Percentiles rank a stretch among this genome's conserved stretches.
Conservation (phyloP, 2,329 filamentous ascomycete genomes). For the Fusarium liriodendri region DNA sequence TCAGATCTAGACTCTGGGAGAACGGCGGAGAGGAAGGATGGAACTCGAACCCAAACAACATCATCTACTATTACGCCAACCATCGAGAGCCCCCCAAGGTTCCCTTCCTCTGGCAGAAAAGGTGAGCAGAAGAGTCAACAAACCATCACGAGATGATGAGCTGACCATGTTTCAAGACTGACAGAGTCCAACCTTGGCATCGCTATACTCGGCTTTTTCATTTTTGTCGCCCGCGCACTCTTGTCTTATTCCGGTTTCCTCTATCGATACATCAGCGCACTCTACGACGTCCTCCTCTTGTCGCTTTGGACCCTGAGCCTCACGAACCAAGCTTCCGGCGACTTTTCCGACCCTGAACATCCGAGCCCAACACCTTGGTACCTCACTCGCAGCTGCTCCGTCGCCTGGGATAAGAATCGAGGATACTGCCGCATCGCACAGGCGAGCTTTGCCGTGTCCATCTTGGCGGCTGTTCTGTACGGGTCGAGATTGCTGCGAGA, state of each 20-base stretch:
- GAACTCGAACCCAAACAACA: constrained; percentile 45
- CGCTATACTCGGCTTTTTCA: constrained; percentile 44
- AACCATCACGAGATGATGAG: neutral
- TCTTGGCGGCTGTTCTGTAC: constrained; percentile 34
- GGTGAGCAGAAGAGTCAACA: constrained; percentile 20
- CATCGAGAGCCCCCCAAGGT: constrained; percentile 44
- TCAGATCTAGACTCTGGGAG: constrained; percentile 42
- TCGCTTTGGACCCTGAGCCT: constrained; percentile 44
- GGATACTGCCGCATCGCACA: constrained; percentile 38
- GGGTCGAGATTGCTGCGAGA: constrained; percentile 24
- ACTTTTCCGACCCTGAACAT: constrained; percentile 40
- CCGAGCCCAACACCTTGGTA: constrained; percentile 43
- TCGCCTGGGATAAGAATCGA: constrained; percentile 21
- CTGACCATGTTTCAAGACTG: constrained; percentile 31
- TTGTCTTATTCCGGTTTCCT: constrained; percentile 40
- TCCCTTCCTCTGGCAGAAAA: constrained; percentile 43
- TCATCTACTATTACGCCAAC: constrained; percentile 48
- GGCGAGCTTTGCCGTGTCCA: constrained; percentile 35
- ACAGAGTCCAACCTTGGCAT: constrained; percentile 45
- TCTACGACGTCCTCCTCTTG: constrained; percentile 46
- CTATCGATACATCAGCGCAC: constrained; percentile 34
- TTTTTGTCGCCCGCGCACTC: constrained; percentile 41
- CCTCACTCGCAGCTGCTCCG: constrained; percentile 36
- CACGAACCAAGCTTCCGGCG: constrained; percentile 36
- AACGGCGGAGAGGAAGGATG: constrained; percentile 45